phyloP scores from a whole-genome alignment of 805 yeast genomes.

The Ogataea pignaliae region DNA sequence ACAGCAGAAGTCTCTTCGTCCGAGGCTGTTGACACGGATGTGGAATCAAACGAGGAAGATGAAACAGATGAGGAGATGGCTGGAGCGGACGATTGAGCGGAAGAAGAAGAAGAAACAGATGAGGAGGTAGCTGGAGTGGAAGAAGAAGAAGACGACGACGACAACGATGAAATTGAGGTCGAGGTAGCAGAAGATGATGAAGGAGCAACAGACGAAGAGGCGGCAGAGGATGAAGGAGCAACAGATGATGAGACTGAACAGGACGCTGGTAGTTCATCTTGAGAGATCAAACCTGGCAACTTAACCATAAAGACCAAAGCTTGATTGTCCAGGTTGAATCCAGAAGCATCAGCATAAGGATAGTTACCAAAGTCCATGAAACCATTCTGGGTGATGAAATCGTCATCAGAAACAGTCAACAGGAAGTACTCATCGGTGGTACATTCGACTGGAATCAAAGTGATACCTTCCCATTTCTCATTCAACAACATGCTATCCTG shows the following conservation, averaged over 20 bases:
- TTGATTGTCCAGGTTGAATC: constrained; percentile 26
- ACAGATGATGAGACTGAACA: constrained; percentile 2
- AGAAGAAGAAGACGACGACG: not conserved
- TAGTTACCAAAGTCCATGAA: constrained; percentile 22
- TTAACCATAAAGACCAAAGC: constrained; percentile 27
- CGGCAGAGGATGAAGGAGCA: constrained; percentile 3
- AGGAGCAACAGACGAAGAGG: constrained; percentile 1
- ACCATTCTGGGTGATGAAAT: constrained; percentile 30
- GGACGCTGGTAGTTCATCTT: constrained; percentile 3
- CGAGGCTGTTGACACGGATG: not conserved
- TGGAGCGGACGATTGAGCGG: constrained; percentile 3
- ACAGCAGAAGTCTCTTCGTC: not conserved
- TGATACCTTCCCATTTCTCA: constrained; percentile 32
- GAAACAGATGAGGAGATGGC: constrained; percentile 3
- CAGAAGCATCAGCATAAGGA: constrained; percentile 23
- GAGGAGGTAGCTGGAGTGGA: not conserved
- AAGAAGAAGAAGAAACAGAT: constrained; percentile 1
- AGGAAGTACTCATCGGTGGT: constrained; percentile 28
- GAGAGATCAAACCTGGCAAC: constrained; percentile 20
- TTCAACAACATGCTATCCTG: constrained; percentile 22
- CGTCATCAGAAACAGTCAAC: constrained; percentile 26
- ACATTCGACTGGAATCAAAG: constrained; percentile 28
- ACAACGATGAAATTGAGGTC: not conserved
- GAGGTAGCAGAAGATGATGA: constrained; percentile 4
- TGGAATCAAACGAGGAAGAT: constrained; percentile 2